Conservation (phyloP, 257 asterid species). For the Solanum paucissectum region DNA sequence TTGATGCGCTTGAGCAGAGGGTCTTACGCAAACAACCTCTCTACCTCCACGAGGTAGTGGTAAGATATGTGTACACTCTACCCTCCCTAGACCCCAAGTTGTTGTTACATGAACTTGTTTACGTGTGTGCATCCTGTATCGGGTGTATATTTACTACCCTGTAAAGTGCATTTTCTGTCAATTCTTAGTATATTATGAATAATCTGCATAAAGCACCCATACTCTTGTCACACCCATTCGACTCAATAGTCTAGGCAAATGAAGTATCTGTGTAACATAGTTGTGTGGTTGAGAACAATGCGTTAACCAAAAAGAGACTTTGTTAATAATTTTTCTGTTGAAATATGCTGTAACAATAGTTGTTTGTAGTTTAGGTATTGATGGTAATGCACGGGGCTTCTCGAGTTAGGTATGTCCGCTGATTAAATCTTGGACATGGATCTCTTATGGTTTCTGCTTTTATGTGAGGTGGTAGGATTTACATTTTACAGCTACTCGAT, state of each 20-base stretch:
- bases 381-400: not conserved
- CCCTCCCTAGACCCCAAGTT: not conserved
- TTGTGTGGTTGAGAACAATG: not conserved
- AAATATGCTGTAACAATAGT: not conserved
- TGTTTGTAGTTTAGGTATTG: not conserved
- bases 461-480: not conserved
- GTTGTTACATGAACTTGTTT: not conserved
- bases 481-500: not conserved
- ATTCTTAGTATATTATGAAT: not conserved
- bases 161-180: not conserved
- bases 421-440: not conserved
- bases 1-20: not conserved
- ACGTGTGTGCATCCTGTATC: not conserved
- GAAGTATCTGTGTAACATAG: not conserved
- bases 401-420: not conserved
- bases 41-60: not conserved
- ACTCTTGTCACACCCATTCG: not conserved
- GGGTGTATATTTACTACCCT: not conserved
- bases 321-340: not conserved
- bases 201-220: not conserved
- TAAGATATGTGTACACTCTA: not conserved
- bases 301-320: not conserved
- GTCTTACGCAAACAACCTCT: not conserved
- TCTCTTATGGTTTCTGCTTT: not conserved
- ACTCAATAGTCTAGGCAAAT: not conserved